These are phyloP conservation scores for Lactarius vividus DNA, from an alignment of 768 basidiomycete species.

Conservation along the genomic window DNA sequence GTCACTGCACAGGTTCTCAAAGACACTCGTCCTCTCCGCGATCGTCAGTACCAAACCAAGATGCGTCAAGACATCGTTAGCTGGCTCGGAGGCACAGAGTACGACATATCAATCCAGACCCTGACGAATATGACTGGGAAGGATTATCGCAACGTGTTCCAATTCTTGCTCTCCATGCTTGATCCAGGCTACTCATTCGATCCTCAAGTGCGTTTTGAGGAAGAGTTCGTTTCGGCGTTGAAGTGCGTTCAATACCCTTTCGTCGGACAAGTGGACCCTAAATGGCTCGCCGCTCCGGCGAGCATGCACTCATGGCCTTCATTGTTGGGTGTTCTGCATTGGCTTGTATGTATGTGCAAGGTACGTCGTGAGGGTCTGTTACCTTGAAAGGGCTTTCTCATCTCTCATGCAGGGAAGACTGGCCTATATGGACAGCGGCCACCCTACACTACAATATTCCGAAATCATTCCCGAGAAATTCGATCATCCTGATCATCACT, in stretches of 20 bases:
- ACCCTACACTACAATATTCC: constrained; percentile 66
- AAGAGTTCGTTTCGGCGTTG: constrained; percentile 76
- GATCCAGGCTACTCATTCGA: constrained; percentile 68
- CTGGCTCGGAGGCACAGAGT: constrained; percentile 65
- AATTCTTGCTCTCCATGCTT: constrained; percentile 65
- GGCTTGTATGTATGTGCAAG: constrained; percentile 85
- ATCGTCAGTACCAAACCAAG: constrained; percentile 65
- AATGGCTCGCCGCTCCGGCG: constrained; percentile 84
- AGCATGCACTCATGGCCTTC: constrained; percentile 92
- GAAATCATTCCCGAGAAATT: constrained; percentile 69
- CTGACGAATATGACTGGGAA: constrained; percentile 79
- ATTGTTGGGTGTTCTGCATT: constrained; percentile 84
- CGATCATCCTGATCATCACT: constrained; percentile 68
- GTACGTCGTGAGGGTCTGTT: constrained; percentile 43
- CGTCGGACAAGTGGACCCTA: constrained; percentile 72
- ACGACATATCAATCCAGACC: constrained; percentile 64
- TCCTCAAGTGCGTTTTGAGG: constrained; percentile 62
- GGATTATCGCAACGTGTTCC: constrained; percentile 83
- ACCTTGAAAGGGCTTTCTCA: constrained; percentile 1
- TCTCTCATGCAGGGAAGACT: constrained; percentile 32
- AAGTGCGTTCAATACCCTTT: constrained; percentile 82
- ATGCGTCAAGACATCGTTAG: constrained; percentile 74
- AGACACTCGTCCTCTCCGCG: constrained; percentile 78
- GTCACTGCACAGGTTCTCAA: constrained; percentile 56
- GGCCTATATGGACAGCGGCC: constrained; percentile 56